Evolutionary conservation across 148 eudicot species (phyloP), one percentile per base, ranked within the genome.

Genomic region (Persicaria maculosa): DNA sequence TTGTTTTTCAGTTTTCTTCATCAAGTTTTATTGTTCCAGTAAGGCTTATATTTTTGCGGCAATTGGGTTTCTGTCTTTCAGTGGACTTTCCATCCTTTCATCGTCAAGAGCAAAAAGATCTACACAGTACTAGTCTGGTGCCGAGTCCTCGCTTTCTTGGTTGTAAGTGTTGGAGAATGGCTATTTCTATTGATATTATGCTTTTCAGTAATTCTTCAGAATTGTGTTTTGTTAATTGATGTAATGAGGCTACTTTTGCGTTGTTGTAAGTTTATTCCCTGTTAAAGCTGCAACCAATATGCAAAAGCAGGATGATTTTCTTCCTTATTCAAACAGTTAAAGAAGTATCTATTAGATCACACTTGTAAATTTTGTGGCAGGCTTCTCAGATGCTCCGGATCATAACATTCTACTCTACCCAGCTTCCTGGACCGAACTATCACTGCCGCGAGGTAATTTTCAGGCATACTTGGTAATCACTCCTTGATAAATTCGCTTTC

Each of bases 21-120:
- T 73, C 11, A 31, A 62, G 68, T 17, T 25, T 2, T 62, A 62
- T 62, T 43, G 25, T 25, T 9, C 9, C 10, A 12, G 4, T 2
- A 22, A 4, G 1, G 43, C 40, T 31, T 61, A 1, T 9, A 1
- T 22, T 25, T 61, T 8, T 22, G 46, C n/a, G 59, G 59, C 59
- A 4, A 7, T 64, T 40, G 69, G 61, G 47, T 25, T 40, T 79
- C 17, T 14, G 46, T 65, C 62, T 47, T 90, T 91, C 90, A 95
- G 99, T 95, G 99, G 97, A 89, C 97, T 62, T 92, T 95, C 77
- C 93, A 92, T 85, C 99, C 99, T 65, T 95, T 95, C 84, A 85
- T 95, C 80, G 77, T 95, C 75, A 95, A 92, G 85, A 92, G 84
- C 85, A 92, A 95, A 80, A 92, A 83, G 81, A 90, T 95, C 80